Evolutionary conservation across 108 stramenopile species (phyloP).

Genomic region (Aureococcus anophagefferens): DNA sequence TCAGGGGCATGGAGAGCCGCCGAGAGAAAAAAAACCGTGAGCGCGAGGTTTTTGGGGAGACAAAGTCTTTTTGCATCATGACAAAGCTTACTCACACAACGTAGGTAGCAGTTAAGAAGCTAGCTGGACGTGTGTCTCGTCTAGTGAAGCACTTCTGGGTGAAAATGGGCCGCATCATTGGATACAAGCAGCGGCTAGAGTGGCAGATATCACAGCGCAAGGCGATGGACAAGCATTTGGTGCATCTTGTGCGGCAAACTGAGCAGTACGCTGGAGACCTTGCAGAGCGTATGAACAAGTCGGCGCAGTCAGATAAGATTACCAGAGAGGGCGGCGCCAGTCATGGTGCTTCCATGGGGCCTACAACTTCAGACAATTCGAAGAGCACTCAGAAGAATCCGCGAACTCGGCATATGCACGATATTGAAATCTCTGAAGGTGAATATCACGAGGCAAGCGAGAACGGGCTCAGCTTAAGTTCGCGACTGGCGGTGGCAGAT

Average conservation of each 20-base stretch:
- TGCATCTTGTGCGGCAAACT: constrained; percentile 63
- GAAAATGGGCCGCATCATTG: constrained; percentile 69
- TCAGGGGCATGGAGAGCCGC: background rate
- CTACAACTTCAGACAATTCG: no score
- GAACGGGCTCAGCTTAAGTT: no score
- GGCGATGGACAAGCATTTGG: constrained; percentile 78
- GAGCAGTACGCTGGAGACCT: constrained; percentile 43
- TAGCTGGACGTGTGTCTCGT: no score
- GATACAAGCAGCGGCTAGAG: constrained; percentile 58
- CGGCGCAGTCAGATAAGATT: background rate
- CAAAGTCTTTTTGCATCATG: no score
- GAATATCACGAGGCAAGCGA: constrained; percentile 11
- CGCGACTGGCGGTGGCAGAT: constrained; percentile 27
- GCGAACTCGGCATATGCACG: no score
- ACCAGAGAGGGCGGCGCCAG: background rate
- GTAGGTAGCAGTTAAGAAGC: no score
- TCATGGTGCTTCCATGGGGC: no score
- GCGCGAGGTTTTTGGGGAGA: no score
- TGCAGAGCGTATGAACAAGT: background rate
- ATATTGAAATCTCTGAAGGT: background rate
- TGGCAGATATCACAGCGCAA: constrained; percentile 47
- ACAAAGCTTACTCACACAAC: no score
- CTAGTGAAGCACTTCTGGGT: constrained; percentile 48
- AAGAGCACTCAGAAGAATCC: no score
- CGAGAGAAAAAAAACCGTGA: background rate